Percentiles rank a stretch among this genome's conserved stretches.
Conservation (phyloP, 1,284 basidiomycete genomes). For the Chiua sp. region DNA sequence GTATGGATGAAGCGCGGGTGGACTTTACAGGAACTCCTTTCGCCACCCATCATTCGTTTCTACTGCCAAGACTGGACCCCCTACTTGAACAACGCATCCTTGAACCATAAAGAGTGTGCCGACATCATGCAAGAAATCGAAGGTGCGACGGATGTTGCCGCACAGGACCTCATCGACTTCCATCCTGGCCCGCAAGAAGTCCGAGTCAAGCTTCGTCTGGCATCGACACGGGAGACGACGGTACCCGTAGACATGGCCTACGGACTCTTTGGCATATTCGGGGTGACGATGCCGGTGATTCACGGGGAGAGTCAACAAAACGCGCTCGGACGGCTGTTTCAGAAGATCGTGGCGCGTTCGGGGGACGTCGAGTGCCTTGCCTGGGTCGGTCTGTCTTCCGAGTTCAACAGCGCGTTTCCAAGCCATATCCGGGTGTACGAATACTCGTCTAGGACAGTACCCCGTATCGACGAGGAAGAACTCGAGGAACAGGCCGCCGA, state of each 20-base stretch:
- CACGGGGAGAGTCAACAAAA: slow-evolving; percentile 24
- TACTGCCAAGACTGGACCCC: slow-evolving; percentile 30
- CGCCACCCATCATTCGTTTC: slow-evolving; percentile 27
- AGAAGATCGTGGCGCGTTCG: slow-evolving; percentile 23
- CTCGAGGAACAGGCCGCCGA: slow-evolving; percentile 4
- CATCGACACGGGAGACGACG: slow-evolving; percentile 30
- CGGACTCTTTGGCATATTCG: slow-evolving; percentile 30
- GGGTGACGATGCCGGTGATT: slow-evolving; percentile 17
- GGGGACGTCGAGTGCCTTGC: slow-evolving; percentile 27
- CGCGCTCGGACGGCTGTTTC: slow-evolving; percentile 29
- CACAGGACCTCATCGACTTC: slow-evolving; percentile 15
- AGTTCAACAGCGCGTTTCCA: slow-evolving; percentile 33
- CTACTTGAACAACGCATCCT: slow-evolving; percentile 19
- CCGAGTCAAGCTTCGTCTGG: slow-evolving; percentile 26
- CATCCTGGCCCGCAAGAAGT: slow-evolving; percentile 16
- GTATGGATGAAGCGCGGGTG: slow-evolving; percentile 33
- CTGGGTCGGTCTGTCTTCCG: slow-evolving; percentile 27
- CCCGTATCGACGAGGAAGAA: slow-evolving; percentile 5
- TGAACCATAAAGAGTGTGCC: slow-evolving; percentile 22
- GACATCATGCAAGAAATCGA: slow-evolving; percentile 25
- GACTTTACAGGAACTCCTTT: slow-evolving; percentile 34
- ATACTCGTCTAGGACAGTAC: not conserved
- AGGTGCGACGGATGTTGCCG: slow-evolving; percentile 13
- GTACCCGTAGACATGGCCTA: slow-evolving; percentile 31
- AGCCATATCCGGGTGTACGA: slow-evolving; percentile 23